Base-by-base conservation (phyloP, 352 stramenopile genomes). In the Globisporangium alternatum region DNA sequence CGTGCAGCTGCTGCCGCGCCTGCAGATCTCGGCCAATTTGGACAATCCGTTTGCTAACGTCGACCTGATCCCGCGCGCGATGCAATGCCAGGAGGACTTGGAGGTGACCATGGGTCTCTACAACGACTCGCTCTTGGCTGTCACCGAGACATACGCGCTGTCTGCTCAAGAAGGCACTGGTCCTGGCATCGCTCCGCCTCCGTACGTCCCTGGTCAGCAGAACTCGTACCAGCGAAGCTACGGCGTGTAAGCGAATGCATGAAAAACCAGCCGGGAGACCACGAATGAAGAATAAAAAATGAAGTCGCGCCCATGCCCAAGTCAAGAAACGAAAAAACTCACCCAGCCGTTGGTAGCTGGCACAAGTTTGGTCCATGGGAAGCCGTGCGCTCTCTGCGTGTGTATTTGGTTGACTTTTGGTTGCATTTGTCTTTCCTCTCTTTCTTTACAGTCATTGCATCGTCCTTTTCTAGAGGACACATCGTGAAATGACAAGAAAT, bases 171-270 rank as follows among this genome's bases (percentile, higher is more conserved):
- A 90, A 44, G 75, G 76, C 8, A 77, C 78, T 5, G 70, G 73
- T 31, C 25, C 56, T n/a, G 70, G 78, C 57, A 74, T 88, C 55
- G 81, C 86, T 43, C 87, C 87, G 17, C 79, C 87, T 56, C 87
- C 87, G 41, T 95, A 93, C 70, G 87, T 95, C 44, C 87, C 87
- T 43, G 87, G 87, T n/a, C 87, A 95, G 75, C 85, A 93, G 70
- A 94, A 93, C 75, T 94, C 85, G 72, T 95, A 95, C 74, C 87
- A 95, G 74, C 84, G 85, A 58, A 92, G 83, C 74, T 95, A 93
- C 65, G 83, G 87, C 60, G 85, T 89, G 35, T 95, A 90, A 77
- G 65, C 48, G 55, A 35, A 39, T 1, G 3, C 9, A 31, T 45
- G 57, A 47, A 64, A 9, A 64, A 9, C 45, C 21, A 28, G 39